These are phyloP conservation scores for Eucalyptus curtisii DNA, from an alignment of 345 rosid species.

Conservation along the genomic window DNA sequence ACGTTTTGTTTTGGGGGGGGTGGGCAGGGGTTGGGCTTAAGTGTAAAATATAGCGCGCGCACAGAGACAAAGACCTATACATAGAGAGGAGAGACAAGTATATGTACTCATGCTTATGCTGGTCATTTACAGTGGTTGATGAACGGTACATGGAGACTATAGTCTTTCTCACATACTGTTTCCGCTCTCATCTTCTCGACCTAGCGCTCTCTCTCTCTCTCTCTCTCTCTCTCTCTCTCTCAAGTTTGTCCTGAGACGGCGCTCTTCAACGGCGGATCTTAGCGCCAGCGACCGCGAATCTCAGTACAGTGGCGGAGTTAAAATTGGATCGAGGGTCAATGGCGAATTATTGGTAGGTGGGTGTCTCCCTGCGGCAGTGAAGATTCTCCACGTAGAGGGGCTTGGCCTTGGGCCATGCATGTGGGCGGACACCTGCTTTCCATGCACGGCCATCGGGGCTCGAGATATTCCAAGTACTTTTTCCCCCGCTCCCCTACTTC, in stretches of 20 bases:
- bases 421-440: slow-evolving; percentile 6
- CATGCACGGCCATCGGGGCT: slow-evolving; percentile 14
- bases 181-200: background rate
- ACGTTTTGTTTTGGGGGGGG: too few species aligned
- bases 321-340: background rate
- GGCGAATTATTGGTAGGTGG: background rate
- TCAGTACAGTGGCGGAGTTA: background rate
- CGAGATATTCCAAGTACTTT: background rate
- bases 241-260: background rate
- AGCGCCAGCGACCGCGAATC: background rate
- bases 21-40: background rate
- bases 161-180: background rate
- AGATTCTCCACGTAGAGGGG: slow-evolving; percentile 6
- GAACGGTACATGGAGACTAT: background rate
- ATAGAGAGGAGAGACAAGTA: background rate
- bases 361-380: background rate
- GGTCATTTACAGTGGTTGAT: background rate
- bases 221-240: background rate
- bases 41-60: background rate
- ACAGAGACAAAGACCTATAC: background rate
- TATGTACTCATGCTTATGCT: background rate
- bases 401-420: background rate
- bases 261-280: background rate
- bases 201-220: background rate
- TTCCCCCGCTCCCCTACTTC: background rate